These are phyloP conservation scores for Geotrichum europaeum DNA, from an alignment of 1,139 yeast genomes.

Conservation along the genomic window DNA sequence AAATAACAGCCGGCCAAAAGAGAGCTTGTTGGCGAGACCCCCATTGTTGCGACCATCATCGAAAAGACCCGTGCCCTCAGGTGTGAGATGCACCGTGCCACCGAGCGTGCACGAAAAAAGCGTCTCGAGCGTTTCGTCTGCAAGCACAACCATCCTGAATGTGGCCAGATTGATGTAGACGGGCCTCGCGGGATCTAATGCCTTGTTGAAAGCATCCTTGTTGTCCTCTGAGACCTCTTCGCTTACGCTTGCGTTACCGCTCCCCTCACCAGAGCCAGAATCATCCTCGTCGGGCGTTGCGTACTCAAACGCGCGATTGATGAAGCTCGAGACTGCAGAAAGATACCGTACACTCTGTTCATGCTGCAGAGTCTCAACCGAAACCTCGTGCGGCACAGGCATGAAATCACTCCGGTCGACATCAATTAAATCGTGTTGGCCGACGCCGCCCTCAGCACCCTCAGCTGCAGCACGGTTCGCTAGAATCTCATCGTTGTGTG, in stretches of 20 bases:
- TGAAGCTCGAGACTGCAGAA: constrained; percentile 79
- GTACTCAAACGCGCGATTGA: constrained; percentile 84
- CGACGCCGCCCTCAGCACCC: neutral
- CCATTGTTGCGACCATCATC: constrained; percentile 21
- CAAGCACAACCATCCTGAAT: constrained; percentile 88
- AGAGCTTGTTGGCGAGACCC: neutral
- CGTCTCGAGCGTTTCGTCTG: constrained; percentile 87
- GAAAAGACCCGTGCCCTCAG: constrained; percentile 35
- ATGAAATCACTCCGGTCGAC: neutral
- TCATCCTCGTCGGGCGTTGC: constrained; percentile 55
- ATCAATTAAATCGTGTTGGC: neutral
- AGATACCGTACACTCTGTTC: constrained; percentile 78
- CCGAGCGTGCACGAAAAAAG: constrained; percentile 67
- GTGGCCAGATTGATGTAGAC: constrained; percentile 76
- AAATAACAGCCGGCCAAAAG: neutral
- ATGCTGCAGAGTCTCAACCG: constrained; percentile 48
- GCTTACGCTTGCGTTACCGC: constrained; percentile 26
- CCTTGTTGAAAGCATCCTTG: constrained; percentile 55
- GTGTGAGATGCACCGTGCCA: constrained; percentile 60
- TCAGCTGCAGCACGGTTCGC: neutral
- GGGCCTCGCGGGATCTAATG: constrained; percentile 74
- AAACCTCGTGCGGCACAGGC: constrained; percentile 16
- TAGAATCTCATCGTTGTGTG: neutral
- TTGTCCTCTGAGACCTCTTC: constrained; percentile 7
- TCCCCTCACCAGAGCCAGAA: constrained; percentile 26